These are phyloP conservation scores for Stephanodiscus minutulus DNA, from an alignment of 108 stramenopile genomes.

Conservation along the genomic window DNA sequence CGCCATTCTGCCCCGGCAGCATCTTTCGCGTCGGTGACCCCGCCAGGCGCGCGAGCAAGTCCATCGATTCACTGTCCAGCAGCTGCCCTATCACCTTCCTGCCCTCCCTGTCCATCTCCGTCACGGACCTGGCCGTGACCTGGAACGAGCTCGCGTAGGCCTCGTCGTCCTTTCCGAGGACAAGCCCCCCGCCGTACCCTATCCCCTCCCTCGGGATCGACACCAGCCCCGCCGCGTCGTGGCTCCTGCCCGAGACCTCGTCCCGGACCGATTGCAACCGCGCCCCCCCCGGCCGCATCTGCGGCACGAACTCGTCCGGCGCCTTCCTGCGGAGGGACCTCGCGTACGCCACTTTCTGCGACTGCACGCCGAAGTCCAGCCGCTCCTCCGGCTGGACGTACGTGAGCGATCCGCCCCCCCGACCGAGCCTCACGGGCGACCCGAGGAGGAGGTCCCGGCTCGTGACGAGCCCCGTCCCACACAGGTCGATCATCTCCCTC, in stretches of 20 bases:
- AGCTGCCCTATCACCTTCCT: constrained; percentile 78
- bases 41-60: constrained; percentile 64
- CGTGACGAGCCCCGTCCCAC: constrained; percentile 58
- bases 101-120: constrained; percentile 67
- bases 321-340: constrained; percentile 47
- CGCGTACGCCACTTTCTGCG: constrained; percentile 72
- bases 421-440: constrained; percentile 58
- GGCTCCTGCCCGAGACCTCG: constrained; percentile 51
- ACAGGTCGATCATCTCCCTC: constrained; percentile 60
- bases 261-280: constrained; percentile 33
- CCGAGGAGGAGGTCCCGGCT: constrained; percentile 59
- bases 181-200: constrained; percentile 71
- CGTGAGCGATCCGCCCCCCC: constrained; percentile 49
- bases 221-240: constrained; percentile 65
- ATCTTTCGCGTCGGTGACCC: constrained; percentile 67
- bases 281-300: constrained; percentile 56
- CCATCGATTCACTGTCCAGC: constrained; percentile 72
- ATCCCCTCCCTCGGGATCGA: constrained; percentile 75
- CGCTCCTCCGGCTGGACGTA: constrained; percentile 57
- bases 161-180: constrained; percentile 73
- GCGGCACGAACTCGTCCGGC: constrained; percentile 63
- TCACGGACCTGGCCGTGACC: constrained; percentile 59
- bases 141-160: constrained; percentile 71
- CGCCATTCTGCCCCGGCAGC: constrained; percentile 43
- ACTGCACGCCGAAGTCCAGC: constrained; percentile 76